Evolutionary conservation across 169 alveolate genomes (phyloP).

Genomic region (Plasmodium knowlesi): DNA sequence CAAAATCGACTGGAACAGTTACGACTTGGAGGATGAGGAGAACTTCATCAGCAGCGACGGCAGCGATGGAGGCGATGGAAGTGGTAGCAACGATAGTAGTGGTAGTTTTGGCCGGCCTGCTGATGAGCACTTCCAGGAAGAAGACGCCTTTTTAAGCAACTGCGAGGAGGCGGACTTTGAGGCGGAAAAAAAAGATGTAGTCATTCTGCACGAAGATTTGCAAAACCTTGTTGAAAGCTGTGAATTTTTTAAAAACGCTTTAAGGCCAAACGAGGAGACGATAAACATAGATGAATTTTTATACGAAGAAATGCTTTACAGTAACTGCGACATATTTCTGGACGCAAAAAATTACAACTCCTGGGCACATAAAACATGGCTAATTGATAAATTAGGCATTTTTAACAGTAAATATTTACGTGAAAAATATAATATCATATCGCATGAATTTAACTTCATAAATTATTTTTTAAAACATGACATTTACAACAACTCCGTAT

Average conservation of each 20-base stretch:
- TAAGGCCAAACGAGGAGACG: constrained; percentile 8
- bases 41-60: constrained; percentile 22
- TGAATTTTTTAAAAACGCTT: constrained; percentile 60
- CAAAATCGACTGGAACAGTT: background rate
- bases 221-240: constrained; percentile 14
- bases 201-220: constrained; percentile 26
- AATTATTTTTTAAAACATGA: constrained; percentile 65
- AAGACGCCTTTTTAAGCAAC: constrained; percentile 38
- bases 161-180: constrained; percentile 50
- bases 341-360: constrained; percentile 73
- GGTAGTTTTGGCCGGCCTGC: background rate
- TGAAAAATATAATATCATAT: constrained; percentile 38
- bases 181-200: background rate
- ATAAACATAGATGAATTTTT: constrained; percentile 59
- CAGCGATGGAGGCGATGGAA: background rate
- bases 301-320: constrained; percentile 66
- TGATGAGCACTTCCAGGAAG: background rate
- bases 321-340: constrained; percentile 64
- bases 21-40: constrained; percentile 32
- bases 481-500: constrained; percentile 69
- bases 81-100: background rate
- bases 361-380: constrained; percentile 75
- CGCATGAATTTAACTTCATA: constrained; percentile 39
- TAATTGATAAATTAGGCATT: constrained; percentile 43
- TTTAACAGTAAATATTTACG: constrained; percentile 23